These are phyloP conservation scores for Suillus cothurnatus DNA, from an alignment of 768 basidiomycete genomes.

Conservation along the genomic window DNA sequence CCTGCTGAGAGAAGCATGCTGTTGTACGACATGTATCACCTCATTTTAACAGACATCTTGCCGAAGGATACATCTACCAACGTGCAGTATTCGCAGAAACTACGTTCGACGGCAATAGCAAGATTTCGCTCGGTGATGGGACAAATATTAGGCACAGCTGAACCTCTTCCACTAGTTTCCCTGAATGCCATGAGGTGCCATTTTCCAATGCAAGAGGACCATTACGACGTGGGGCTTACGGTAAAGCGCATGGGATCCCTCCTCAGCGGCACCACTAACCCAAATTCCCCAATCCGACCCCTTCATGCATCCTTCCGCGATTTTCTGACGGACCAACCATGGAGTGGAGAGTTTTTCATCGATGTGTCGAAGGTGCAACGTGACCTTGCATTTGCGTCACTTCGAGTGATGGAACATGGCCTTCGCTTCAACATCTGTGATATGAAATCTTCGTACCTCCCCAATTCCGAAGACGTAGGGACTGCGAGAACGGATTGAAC, in stretches of 20 bases:
- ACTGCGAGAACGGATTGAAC: neutral
- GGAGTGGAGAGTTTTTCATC: slow-evolving; percentile 18
- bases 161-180: slow-evolving; percentile 4
- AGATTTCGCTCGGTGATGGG: slow-evolving; percentile 8
- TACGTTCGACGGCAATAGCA: neutral
- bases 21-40: slow-evolving; percentile 7
- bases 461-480: slow-evolving; percentile 26
- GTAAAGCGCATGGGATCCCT: too few relatives aligned
- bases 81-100: neutral
- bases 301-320: slow-evolving; percentile 34
- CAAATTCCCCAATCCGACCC: slow-evolving; percentile 13
- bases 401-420: slow-evolving; percentile 21
- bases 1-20: neutral
- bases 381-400: slow-evolving; percentile 21
- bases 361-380: slow-evolving; percentile 3
- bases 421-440: slow-evolving; percentile 40
- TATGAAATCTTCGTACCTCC: slow-evolving; percentile 31
- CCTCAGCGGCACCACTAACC: too few relatives aligned
- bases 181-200: too few relatives aligned
- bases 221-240: too few relatives aligned
- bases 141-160: slow-evolving; percentile 2
- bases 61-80: neutral
- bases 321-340: slow-evolving; percentile 19
- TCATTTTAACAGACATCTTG: slow-evolving; percentile 4
- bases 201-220: too few relatives aligned